Percentiles rank a stretch among this genome's conserved stretches.
phyloP scores from a whole-genome alignment of 768 basidiomycete genomes.

The Lactarius hengduanensis region DNA sequence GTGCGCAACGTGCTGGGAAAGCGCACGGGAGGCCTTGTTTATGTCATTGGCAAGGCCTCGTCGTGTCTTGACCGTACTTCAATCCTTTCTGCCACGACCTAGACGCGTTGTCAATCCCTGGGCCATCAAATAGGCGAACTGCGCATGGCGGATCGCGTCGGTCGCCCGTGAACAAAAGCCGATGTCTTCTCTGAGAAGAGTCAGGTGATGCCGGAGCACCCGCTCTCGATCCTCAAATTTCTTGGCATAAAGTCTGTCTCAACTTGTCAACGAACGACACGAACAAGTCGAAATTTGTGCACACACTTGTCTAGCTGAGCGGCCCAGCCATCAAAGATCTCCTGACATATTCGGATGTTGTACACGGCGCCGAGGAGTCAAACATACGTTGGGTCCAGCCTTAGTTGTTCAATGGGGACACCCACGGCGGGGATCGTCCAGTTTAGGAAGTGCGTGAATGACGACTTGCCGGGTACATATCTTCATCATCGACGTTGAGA shows the following conservation, averaged over 20 bases:
- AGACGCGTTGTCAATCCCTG: slow-evolving; percentile 14
- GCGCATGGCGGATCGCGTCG: slow-evolving; percentile 16
- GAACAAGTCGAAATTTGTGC: not conserved
- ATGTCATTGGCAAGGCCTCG: slow-evolving; percentile 20
- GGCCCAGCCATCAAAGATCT: slow-evolving; percentile 21
- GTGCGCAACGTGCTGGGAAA: not conserved
- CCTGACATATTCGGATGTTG: slow-evolving; percentile 21
- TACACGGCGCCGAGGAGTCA: slow-evolving; percentile 3
- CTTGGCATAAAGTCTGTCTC: slow-evolving; percentile 2
- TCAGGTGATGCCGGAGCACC: slow-evolving; percentile 1
- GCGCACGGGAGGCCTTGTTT: slow-evolving; percentile 1
- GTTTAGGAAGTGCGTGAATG: slow-evolving; percentile 11
- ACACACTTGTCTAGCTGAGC: slow-evolving; percentile 16
- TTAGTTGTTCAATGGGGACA: slow-evolving; percentile 11
- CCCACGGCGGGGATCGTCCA: slow-evolving; percentile 10
- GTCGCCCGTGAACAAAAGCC: slow-evolving; percentile 12
- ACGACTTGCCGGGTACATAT: slow-evolving; percentile 12
- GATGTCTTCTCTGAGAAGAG: slow-evolving; percentile 2
- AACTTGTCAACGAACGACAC: not conserved
- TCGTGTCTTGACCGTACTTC: slow-evolving; percentile 11
- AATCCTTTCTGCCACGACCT: slow-evolving; percentile 16
- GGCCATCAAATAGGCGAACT: slow-evolving; percentile 18
- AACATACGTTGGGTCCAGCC: slow-evolving; percentile 4
- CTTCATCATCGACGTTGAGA: not conserved
- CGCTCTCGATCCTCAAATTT: slow-evolving; percentile 10